Evolutionary conservation across 345 rosid genomes (phyloP).

Genomic region (Passiflora organensis): DNA sequence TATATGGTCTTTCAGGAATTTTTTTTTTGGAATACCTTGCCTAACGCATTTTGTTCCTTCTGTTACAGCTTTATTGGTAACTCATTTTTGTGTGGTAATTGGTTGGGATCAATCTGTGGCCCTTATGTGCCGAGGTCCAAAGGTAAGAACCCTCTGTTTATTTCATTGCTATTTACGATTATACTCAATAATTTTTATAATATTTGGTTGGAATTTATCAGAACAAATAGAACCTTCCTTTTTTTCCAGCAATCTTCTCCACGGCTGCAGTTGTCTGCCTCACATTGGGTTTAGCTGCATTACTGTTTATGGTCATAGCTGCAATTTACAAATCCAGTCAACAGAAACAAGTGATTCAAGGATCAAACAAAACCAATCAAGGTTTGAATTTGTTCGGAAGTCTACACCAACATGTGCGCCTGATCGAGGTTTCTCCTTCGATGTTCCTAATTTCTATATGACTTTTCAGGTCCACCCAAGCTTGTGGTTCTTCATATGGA

Average conservation of each 20-base stretch:
- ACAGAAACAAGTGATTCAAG: constrained; percentile 27
- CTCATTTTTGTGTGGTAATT: constrained; percentile 70
- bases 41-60: no score
- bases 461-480: constrained; percentile 56
- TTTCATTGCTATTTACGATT: no score
- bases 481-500: constrained; percentile 95
- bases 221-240: not conserved
- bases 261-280: constrained; percentile 57
- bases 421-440: not conserved
- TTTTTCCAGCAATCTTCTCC: constrained; percentile 41
- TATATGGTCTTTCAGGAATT: no score
- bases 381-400: constrained; percentile 23
- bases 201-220: not conserved
- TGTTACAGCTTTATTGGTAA: constrained; percentile 66
- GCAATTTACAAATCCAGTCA: constrained; percentile 59
- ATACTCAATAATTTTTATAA: no score
- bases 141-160: constrained; percentile 33
- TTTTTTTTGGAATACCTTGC: no score
- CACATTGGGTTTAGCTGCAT: constrained; percentile 46
- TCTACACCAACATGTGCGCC: not conserved
- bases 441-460: not conserved
- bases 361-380: constrained; percentile 29
- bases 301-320: constrained; percentile 42
- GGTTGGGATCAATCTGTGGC: constrained; percentile 77
- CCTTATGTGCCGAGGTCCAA: constrained; percentile 40